phyloP scores from a whole-genome alignment of 225 moss, liverwort and hornwort genomes.

The Pseudoscleropodium purum region DNA sequence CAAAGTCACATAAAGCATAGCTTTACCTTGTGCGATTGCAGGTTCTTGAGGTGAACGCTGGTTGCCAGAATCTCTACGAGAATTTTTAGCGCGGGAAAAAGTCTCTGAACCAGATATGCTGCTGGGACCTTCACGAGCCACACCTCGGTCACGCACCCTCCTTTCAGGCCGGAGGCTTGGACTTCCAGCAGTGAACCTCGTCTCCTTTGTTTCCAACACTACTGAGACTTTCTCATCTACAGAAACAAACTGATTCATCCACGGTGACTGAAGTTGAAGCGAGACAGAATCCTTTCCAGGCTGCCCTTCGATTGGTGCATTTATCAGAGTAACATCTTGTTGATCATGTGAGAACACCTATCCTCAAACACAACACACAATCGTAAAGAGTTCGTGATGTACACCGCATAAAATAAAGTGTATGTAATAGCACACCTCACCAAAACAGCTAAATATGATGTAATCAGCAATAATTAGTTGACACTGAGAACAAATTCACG shows the following conservation, averaged over 20 bases:
- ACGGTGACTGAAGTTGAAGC: constrained; percentile 41
- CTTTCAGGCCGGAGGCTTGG: constrained; percentile 56
- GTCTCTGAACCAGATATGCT: constrained; percentile 17
- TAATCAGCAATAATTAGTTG: neutral
- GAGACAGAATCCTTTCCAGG: constrained; percentile 18
- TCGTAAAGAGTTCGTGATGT: neutral
- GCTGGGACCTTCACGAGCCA: constrained; percentile 34
- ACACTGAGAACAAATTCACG: neutral
- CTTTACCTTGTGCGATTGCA: constrained; percentile 23
- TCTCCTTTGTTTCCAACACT: constrained; percentile 33
- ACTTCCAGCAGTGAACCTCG: constrained; percentile 19
- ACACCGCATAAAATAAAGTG: neutral
- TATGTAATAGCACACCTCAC: neutral
- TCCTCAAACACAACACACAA: neutral
- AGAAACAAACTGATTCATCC: constrained; percentile 40
- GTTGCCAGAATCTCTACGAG: constrained; percentile 31
- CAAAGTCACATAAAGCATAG: neutral
- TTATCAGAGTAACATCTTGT: constrained; percentile 5
- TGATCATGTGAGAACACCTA: constrained; percentile 21
- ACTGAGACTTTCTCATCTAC: constrained; percentile 29
- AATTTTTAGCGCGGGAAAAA: constrained; percentile 37
- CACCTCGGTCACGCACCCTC: constrained; percentile 51
- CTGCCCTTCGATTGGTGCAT: constrained; percentile 7
- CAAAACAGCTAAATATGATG: neutral
- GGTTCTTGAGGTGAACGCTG: constrained; percentile 44